A percentile compares a stretch with the other conserved stretches of the same genome.
These are phyloP conservation scores for Mucor mucedo DNA, from an alignment of 371 early-diverging fungal genomes.

Conservation along the genomic window DNA sequence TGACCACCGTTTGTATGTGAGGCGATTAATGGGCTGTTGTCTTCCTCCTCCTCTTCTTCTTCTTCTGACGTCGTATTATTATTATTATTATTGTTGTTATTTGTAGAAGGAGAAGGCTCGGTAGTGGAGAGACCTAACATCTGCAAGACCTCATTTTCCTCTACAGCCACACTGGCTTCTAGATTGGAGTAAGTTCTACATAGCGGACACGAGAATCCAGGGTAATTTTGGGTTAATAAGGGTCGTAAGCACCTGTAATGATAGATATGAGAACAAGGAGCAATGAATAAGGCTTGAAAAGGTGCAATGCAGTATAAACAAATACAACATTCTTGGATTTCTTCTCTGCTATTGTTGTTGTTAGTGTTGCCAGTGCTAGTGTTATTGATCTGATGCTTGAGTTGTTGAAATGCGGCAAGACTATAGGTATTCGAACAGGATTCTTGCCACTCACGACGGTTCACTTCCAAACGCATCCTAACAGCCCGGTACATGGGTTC, in stretches of 20 bases:
- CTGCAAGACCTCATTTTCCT: conserved; percentile 63
- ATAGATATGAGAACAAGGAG: conserved; percentile 97
- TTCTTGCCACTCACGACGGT: conserved; percentile 59
- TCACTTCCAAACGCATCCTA: conserved; percentile 81
- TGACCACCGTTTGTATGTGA: conserved; percentile 3
- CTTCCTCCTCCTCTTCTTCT: conserved; percentile 23
- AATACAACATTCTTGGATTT: conserved; percentile 92
- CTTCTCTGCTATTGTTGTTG: too few relatives aligned
- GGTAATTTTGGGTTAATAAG: conserved; percentile 62
- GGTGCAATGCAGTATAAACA: conserved; percentile 92
- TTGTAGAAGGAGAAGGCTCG: neutral
- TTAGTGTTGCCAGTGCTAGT: neutral
- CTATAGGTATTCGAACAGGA: conserved; percentile 33
- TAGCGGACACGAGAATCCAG: conserved; percentile 92
- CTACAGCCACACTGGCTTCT: conserved; percentile 78
- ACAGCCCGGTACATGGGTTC: conserved; percentile 82
- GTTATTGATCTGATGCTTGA: conserved; percentile 10
- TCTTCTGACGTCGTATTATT: conserved; percentile 5
- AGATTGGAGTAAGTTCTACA: conserved; percentile 95
- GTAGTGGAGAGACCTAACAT: conserved; percentile 29
- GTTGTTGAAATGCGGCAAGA: conserved; percentile 26
- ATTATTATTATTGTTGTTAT: neutral
- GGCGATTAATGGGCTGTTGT: conserved; percentile 7
- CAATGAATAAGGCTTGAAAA: conserved; percentile 94
- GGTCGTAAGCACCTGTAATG: conserved; percentile 93